Evolutionary conservation across 352 stramenopile species (phyloP).

Genomic region (Globisporangium parvum): DNA sequence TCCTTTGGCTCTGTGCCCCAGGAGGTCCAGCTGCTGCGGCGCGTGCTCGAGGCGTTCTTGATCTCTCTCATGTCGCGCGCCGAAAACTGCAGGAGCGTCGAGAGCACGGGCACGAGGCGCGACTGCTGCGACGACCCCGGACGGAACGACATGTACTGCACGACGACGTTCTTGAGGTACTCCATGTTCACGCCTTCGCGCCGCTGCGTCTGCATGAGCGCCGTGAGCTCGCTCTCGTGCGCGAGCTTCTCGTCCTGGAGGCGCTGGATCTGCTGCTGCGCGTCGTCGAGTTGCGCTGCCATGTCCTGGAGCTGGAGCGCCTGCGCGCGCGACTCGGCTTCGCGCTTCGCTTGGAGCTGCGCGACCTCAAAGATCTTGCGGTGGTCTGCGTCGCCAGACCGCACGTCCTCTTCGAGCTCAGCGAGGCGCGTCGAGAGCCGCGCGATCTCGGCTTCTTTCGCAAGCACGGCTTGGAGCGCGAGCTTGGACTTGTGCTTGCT

Average conservation of each 20-base stretch:
- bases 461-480: constrained; percentile 67
- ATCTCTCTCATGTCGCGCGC: constrained; percentile 71
- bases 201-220: constrained; percentile 73
- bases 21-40: constrained; percentile 66
- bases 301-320: constrained; percentile 49
- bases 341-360: constrained; percentile 76
- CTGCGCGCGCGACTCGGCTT: constrained; percentile 59
- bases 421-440: constrained; percentile 42
- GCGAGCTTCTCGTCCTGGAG: constrained; percentile 48
- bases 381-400: constrained; percentile 74
- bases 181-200: constrained; percentile 88
- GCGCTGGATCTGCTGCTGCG: constrained; percentile 41
- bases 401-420: constrained; percentile 81
- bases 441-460: constrained; percentile 76
- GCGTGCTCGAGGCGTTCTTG: constrained; percentile 39
- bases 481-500: constrained; percentile 85
- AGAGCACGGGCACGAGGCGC: constrained; percentile 73
- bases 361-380: constrained; percentile 87
- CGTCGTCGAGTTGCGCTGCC: constrained; percentile 32
- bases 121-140: constrained; percentile 73
- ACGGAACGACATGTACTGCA: constrained; percentile 88
- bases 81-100: constrained; percentile 83
- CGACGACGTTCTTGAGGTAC: constrained; percentile 88
- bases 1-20: constrained; percentile 52
- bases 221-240: constrained; percentile 64